Conservation (phyloP, 495 filamentous ascomycete genomes). For the Aspergillus incahuasiensis region DNA sequence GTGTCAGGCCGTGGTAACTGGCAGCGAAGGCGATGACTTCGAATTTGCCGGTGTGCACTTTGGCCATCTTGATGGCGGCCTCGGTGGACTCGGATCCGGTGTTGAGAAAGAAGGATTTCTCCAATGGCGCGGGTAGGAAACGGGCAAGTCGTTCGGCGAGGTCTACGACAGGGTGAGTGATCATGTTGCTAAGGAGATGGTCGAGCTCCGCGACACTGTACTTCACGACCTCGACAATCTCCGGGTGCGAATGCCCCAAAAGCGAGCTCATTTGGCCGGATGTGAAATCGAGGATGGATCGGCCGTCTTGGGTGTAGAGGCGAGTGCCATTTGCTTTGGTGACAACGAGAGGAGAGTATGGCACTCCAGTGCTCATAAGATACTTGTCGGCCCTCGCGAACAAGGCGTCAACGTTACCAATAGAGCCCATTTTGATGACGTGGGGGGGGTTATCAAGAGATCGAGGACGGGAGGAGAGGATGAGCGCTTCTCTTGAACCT, state of each 20-base stretch:
- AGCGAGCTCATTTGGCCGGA: constrained; percentile 55
- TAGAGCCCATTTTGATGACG: background rate
- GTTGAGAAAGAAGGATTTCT: constrained; percentile 51
- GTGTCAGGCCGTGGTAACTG: constrained; percentile 52
- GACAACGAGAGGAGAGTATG: constrained; percentile 26
- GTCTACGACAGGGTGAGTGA: constrained; percentile 47
- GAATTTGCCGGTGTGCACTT: constrained; percentile 51
- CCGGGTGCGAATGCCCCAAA: constrained; percentile 53
- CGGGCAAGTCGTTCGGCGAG: constrained; percentile 42
- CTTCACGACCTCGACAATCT: constrained; percentile 47
- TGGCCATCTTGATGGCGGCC: constrained; percentile 53
- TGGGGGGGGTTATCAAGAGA: background rate
- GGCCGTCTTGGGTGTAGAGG: constrained; percentile 24
- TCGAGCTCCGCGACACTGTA: constrained; percentile 42
- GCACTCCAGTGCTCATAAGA: constrained; percentile 26
- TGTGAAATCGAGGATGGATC: constrained; percentile 49
- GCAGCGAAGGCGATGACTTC: constrained; percentile 51
- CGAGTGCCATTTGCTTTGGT: constrained; percentile 27
- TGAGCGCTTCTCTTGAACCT: background rate
- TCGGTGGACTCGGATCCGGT: constrained; percentile 54
- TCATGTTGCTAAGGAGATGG: constrained; percentile 52
- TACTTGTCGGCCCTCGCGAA: constrained; percentile 21
- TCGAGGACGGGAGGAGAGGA: background rate
- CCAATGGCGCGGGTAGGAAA: constrained; percentile 41
- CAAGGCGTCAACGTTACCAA: constrained; percentile 10